A percentile compares a stretch with the other conserved stretches of the same genome.
phyloP scores from a whole-genome alignment of 345 rosid genomes.

The Noccaea caerulescens region DNA sequence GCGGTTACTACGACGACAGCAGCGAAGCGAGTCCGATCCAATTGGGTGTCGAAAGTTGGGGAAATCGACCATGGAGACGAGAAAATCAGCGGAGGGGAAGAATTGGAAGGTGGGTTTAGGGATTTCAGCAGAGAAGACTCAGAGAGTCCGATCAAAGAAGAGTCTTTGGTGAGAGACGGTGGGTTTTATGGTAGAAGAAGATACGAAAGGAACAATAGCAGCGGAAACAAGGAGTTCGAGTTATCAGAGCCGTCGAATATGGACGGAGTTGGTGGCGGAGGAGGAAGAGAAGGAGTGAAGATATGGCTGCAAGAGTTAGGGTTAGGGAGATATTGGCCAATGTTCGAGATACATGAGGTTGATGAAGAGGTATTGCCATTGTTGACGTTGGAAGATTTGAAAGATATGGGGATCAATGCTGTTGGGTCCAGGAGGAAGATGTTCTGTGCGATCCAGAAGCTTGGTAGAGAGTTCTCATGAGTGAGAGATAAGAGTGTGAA shows the following conservation, averaged over 20 bases:
- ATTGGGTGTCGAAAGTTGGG: constrained; percentile 51
- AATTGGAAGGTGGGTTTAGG: constrained; percentile 56
- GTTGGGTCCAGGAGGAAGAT: constrained; percentile 88
- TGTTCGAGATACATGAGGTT: constrained; percentile 85
- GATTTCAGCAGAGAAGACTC: constrained; percentile 66
- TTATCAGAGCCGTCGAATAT: constrained; percentile 26
- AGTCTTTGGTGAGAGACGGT: constrained; percentile 44
- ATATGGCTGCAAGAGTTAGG: constrained; percentile 52
- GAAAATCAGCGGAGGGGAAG: constrained; percentile 56
- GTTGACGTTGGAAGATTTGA: constrained; percentile 90
- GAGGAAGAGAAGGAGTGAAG: constrained; percentile 38
- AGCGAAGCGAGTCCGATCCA: constrained; percentile 59
- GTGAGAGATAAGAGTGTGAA: neutral
- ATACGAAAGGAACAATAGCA: constrained; percentile 30
- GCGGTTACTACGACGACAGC: neutral
- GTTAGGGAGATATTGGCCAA: constrained; percentile 74
- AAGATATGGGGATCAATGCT: constrained; percentile 89
- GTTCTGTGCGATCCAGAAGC: constrained; percentile 82
- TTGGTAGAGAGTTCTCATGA: constrained; percentile 78
- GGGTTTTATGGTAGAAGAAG: constrained; percentile 35
- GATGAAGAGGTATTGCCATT: constrained; percentile 84
- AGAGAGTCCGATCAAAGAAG: constrained; percentile 73
- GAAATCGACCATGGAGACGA: constrained; percentile 51
- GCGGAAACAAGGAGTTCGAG: constrained; percentile 37
- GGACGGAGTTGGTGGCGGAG: constrained; percentile 43